Percentiles rank a stretch among this genome's conserved stretches.
Conservation (phyloP, 208 protist genomes). For the Angomonas ambiguus region DNA sequence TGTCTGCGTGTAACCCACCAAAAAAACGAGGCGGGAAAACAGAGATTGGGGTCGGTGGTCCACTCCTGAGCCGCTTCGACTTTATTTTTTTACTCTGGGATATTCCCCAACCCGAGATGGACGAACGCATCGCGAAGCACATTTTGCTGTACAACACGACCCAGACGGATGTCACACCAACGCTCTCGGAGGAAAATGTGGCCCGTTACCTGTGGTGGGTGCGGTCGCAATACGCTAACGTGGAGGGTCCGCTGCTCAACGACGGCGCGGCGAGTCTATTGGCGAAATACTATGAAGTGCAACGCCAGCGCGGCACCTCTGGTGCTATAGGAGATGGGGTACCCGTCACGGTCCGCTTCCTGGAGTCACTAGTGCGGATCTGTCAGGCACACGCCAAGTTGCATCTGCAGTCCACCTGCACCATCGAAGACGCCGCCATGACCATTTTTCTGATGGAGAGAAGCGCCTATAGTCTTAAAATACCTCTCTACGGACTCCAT, state of each 20-base stretch:
- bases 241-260: constrained; percentile 66
- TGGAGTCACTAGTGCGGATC: constrained; percentile 94
- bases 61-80: constrained; percentile 96
- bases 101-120: constrained; percentile 72
- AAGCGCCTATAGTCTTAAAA: constrained; percentile 79
- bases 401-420: constrained; percentile 78
- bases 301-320: constrained; percentile 61
- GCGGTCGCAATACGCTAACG: constrained; percentile 56
- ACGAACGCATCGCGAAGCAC: constrained; percentile 85
- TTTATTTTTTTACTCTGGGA: constrained; percentile 96
- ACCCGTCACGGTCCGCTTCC: constrained; percentile 94
- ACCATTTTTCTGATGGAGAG: constrained; percentile 87
- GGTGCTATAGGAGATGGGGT: constrained; percentile 78
- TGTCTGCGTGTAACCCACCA: constrained; percentile 96
- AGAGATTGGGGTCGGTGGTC: constrained; percentile 92
- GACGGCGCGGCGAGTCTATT: constrained; percentile 70
- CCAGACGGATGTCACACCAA: constrained; percentile 19
- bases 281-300: constrained; percentile 69
- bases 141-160: constrained; percentile 58
- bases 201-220: constrained; percentile 77
- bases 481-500: constrained; percentile 53
- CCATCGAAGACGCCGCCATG: constrained; percentile 80
- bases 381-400: constrained; percentile 94
- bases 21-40: constrained; percentile 34
- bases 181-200: constrained; percentile 52